phyloP scores from a whole-genome alignment of 2,329 filamentous ascomycete genomes.

The Nemania sp. region DNA sequence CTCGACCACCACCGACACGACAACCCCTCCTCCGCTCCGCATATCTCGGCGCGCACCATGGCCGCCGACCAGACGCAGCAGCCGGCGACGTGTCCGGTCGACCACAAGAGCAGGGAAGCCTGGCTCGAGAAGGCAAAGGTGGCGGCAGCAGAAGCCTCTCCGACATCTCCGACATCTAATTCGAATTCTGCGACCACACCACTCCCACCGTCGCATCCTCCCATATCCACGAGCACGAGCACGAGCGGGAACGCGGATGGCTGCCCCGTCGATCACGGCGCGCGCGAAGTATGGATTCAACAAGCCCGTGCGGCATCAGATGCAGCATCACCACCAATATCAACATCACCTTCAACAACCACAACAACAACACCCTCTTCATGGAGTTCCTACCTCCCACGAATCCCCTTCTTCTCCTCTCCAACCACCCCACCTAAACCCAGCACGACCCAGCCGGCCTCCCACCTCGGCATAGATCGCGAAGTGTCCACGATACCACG shows the following conservation, averaged over 20 bases:
- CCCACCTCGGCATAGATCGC: slow-evolving; percentile 65
- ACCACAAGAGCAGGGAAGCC: slow-evolving; percentile 83
- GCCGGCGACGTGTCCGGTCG: slow-evolving; percentile 74
- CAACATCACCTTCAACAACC: slow-evolving; percentile 12
- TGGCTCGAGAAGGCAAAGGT: slow-evolving; percentile 76
- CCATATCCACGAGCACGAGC: slow-evolving; percentile 22
- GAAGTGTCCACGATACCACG: slow-evolving; percentile 81
- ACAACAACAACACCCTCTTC: slow-evolving; percentile 39
- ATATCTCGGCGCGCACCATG: slow-evolving; percentile 20
- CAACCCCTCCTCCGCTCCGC: background rate
- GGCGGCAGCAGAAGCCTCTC: slow-evolving; percentile 45
- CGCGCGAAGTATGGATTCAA: slow-evolving; percentile 68
- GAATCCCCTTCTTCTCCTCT: slow-evolving; percentile 47
- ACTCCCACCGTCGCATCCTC: slow-evolving; percentile 36
- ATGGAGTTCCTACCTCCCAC: slow-evolving; percentile 51
- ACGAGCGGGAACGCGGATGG: slow-evolving; percentile 39
- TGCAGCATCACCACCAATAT: slow-evolving; percentile 36
- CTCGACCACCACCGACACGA: slow-evolving; percentile 12
- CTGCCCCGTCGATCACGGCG: slow-evolving; percentile 72
- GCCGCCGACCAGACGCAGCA: slow-evolving; percentile 26
- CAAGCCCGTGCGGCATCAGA: slow-evolving; percentile 34
- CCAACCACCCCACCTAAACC: slow-evolving; percentile 12
- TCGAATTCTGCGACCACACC: too few relatives aligned
- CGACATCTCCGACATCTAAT: slow-evolving; percentile 31
- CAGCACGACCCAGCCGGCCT: slow-evolving; percentile 17